phyloP scores from a whole-genome alignment of 352 stramenopile genomes.

The Pythium diclinum region DNA sequence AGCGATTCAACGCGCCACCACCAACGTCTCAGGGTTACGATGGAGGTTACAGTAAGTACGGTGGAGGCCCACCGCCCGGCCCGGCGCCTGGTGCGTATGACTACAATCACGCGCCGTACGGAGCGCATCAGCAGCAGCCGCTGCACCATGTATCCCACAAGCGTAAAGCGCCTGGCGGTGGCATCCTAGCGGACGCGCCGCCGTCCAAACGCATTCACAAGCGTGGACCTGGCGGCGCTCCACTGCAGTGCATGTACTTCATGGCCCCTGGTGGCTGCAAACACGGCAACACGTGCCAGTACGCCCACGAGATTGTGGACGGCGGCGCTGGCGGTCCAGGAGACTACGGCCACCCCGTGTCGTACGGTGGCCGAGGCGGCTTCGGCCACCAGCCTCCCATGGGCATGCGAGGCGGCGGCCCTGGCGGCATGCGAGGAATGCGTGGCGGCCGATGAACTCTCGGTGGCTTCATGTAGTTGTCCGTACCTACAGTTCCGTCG shows the following conservation, averaged over 20 bases:
- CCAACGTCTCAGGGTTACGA: constrained; percentile 17
- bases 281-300: constrained; percentile 66
- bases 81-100: constrained; percentile 16
- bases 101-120: constrained; percentile 25
- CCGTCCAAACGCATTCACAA: constrained; percentile 48
- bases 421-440: constrained; percentile 42
- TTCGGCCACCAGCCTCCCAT: constrained; percentile 29
- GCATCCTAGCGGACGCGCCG: constrained; percentile 38
- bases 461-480: not conserved
- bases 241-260: constrained; percentile 73
- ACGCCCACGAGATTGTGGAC: constrained; percentile 49
- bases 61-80: constrained; percentile 15
- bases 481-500: not conserved
- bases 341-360: constrained; percentile 45
- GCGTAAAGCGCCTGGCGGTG: constrained; percentile 43
- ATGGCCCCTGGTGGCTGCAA: constrained; percentile 61
- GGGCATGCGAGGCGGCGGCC: constrained; percentile 37
- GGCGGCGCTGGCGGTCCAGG: constrained; percentile 12
- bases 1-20: constrained; percentile 18
- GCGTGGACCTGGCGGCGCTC: constrained; percentile 34
- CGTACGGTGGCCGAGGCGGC: constrained; percentile 57
- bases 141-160: constrained; percentile 28
- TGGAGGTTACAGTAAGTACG: constrained; percentile 23
- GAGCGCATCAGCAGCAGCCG: constrained; percentile 14
- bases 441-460: constrained; percentile 45